A percentile compares a stretch with the other conserved stretches of the same genome.
These are phyloP conservation scores for Favolaschia claudopus DNA, from an alignment of 768 basidiomycete genomes.

Conservation along the genomic window DNA sequence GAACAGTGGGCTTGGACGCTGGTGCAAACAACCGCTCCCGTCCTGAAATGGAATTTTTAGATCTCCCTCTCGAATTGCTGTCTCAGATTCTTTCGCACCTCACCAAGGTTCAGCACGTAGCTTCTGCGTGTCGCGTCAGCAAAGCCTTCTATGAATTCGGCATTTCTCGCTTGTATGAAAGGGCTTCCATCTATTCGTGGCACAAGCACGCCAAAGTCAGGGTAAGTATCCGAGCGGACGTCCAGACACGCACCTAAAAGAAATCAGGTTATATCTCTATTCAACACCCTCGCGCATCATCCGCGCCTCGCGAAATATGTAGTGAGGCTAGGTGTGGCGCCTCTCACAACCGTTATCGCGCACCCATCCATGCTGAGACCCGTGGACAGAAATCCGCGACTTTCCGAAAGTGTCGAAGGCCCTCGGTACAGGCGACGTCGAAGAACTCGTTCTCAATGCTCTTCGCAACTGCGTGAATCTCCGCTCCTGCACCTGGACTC, in stretches of 20 bases:
- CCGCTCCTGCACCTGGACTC: constrained; percentile 76
- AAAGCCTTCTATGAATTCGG: constrained; percentile 61
- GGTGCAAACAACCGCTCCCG: not conserved
- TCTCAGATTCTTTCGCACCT: constrained; percentile 62
- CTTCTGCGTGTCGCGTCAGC: constrained; percentile 62
- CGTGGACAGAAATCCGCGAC: constrained; percentile 67
- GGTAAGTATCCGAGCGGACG: constrained; percentile 41
- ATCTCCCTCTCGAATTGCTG: constrained; percentile 74
- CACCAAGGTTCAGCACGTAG: constrained; percentile 59
- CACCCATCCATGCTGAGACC: not conserved
- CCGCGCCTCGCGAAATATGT: constrained; percentile 68
- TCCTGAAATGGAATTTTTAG: constrained; percentile 52
- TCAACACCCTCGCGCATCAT: constrained; percentile 62
- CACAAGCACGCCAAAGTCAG: constrained; percentile 68
- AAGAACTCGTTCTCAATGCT: constrained; percentile 53
- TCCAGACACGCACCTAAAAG: not conserved
- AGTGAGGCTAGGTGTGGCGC: constrained; percentile 59
- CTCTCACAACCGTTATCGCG: too few species aligned
- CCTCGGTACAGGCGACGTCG: constrained; percentile 39
- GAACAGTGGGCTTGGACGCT: not conserved
- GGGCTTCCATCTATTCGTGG: constrained; percentile 74
- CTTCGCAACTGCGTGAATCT: constrained; percentile 70
- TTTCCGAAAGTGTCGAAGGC: constrained; percentile 80
- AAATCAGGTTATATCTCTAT: constrained; percentile 64
- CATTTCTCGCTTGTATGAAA: constrained; percentile 60